Base-by-base conservation (phyloP, 108 stramenopile genomes). In the Schizochytrium sp. region DNA sequence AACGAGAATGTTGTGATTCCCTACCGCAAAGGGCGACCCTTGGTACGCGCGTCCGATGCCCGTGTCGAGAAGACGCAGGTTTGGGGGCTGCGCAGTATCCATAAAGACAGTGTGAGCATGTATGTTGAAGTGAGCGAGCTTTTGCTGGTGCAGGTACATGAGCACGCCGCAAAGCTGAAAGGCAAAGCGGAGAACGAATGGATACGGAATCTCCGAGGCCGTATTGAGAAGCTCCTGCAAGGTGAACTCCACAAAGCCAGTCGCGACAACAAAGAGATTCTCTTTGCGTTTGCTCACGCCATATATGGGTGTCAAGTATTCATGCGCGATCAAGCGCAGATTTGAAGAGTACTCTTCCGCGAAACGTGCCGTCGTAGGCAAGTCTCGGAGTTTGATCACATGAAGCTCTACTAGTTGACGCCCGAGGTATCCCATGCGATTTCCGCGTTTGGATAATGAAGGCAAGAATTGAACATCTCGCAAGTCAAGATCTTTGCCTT, bases 211-310 rank as follows among this genome's bases (percentile, higher is more conserved):
- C 76, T 83, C 48, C 19, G 45, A 83, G 19, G 48, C 76, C 6
- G 76, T 53, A 34, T 83, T 53, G 48, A 83, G 45, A 6, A 53
- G 48, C 4, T 83, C 76, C 16, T 53, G 76, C 18, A 83, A 23
- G 3, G 76, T 53, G 4, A 53, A 53, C 28, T 83, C 76, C 16
- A 47, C 51, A 53, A 83, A 53, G 76, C n/a, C 45, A 12, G 76
- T 83, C 6, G 76, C 76, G 14, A 83, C 76, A 53, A 83, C 76
- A 28, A 83, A 83, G 51, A 83, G 51, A 45, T 83, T 83, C 16
- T 83, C 76, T 83, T 83, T 83, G 12, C 76, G 76, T 28, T 83
- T 83, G 76, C 51, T 83, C 43, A 83, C 51, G n/a, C 76, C 76
- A 6, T 28, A 6, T 1, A 83, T 53, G 48, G 48, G 6, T 25